phyloP scores from a whole-genome alignment of 2,329 filamentous ascomycete species.

The Davidsoniella eucalypti region DNA sequence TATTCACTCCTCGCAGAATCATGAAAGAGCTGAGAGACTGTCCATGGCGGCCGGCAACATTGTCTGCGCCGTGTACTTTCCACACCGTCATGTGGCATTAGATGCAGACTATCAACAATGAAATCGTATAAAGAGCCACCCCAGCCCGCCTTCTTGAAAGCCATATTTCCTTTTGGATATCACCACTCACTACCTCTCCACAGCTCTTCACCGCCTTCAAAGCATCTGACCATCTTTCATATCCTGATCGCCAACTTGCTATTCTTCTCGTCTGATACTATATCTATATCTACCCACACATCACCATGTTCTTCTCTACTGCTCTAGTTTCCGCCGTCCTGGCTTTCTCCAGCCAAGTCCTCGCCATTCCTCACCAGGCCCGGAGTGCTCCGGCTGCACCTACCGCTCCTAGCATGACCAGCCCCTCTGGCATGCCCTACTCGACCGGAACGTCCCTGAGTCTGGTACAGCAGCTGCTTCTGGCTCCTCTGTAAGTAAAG shows the following conservation, averaged over 20 bases:
- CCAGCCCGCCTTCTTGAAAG: too few species aligned
- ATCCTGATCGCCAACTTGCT: not conserved
- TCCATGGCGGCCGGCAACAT: too few species aligned
- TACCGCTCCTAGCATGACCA: constrained; percentile 16
- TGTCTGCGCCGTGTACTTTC: too few species aligned
- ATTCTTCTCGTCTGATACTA: constrained; percentile 14
- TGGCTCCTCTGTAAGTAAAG: constrained; percentile 12
- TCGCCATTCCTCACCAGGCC: constrained; percentile 15
- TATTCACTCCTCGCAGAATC: too few species aligned
- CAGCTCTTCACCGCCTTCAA: not conserved
- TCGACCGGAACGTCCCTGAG: constrained; percentile 13
- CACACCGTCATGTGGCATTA: too few species aligned
- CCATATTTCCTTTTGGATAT: not conserved
- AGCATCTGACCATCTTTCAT: not conserved
- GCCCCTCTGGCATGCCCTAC: not conserved
- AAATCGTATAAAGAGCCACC: not conserved
- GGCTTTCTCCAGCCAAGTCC: constrained; percentile 22
- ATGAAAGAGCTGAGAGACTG: too few species aligned
- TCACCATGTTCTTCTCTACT: constrained; percentile 22
- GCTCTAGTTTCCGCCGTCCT: constrained; percentile 23
- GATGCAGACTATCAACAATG: not conserved
- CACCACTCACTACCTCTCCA: not conserved
- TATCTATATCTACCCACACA: constrained; percentile 7
- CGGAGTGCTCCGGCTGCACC: constrained; percentile 6
- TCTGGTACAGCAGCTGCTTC: constrained; percentile 17